phyloP scores from a whole-genome alignment of 148 eudicot genomes.

The Camellia granthamiana region DNA sequence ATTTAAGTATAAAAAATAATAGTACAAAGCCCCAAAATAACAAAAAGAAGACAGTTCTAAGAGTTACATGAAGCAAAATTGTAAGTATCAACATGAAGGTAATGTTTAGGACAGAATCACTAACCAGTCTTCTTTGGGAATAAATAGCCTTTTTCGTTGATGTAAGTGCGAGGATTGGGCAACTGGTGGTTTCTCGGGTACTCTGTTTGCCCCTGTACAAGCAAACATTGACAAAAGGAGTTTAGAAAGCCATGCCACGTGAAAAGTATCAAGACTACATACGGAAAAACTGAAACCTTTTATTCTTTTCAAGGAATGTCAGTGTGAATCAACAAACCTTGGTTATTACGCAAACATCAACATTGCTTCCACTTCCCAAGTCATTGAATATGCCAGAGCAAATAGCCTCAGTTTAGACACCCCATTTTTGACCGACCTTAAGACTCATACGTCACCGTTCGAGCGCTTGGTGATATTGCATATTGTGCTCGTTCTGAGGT shows the following conservation, averaged over 20 bases:
- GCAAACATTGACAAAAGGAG: conserved; percentile 1
- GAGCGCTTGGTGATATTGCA: too few relatives aligned
- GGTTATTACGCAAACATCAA: conserved; percentile 82
- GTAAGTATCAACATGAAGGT: background rate
- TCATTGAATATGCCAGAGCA: conserved; percentile 91
- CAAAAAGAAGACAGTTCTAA: background rate
- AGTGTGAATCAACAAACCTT: conserved; percentile 46
- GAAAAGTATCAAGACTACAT: background rate
- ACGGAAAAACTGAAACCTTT: too few relatives aligned
- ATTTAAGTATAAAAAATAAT: background rate
- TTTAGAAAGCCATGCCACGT: background rate
- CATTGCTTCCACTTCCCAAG: conserved; percentile 97
- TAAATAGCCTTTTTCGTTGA: conserved; percentile 63
- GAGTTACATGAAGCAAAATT: background rate
- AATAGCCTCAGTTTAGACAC: too few relatives aligned
- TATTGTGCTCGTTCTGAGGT: too few relatives aligned
- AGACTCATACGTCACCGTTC: too few relatives aligned
- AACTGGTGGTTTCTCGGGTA: conserved; percentile 69
- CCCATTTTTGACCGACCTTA: too few relatives aligned
- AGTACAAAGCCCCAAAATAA: background rate
- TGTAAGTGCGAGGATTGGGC: conserved; percentile 90
- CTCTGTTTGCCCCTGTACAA: conserved; percentile 73
- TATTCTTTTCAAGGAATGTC: too few relatives aligned
- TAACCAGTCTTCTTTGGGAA: conserved; percentile 85
- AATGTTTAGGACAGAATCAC: conserved; percentile 3